Evolutionary conservation across 352 stramenopile genomes (phyloP), one percentile per base, ranked within the genome.

Genomic region (Phytopythium kandeliae): DNA sequence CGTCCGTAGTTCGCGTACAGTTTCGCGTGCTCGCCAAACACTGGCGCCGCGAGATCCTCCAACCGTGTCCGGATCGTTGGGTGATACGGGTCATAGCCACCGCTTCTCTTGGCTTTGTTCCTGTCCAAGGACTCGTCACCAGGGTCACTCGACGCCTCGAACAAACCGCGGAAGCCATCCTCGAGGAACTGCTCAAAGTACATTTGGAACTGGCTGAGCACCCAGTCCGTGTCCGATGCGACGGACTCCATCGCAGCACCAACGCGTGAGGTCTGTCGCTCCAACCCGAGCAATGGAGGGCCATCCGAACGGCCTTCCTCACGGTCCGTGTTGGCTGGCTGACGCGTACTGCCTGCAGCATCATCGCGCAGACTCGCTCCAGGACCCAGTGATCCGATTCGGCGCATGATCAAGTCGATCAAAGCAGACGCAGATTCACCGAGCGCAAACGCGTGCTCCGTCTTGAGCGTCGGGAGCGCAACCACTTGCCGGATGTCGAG

Each of bases 171-270:
- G 61, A 58, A 67, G n/a, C 51, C 66, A 30, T 72, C 63, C 13
- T 75, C 57, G 17, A 85, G 26, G 34, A 89, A 74, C 15, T 74
- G 61, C 26, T 86, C 73, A 56, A 86, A 86, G 58, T 85, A 88
- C 13, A 46, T 48, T 46, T 77, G 75, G 36, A 85, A 86, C 51
- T 88, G 74, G 1, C 48, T 50, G 6, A 87, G 57, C 0, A 88
- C 55, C 75, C 78, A 92, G 21, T 85, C 70, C 4, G 74, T 62
- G 40, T 92, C 77, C 0, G 67, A 65, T 17, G 71, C 61, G 19
- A 56, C 38, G 3, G 62, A 44, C 33, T 59, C 48, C 24, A 65
- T 65, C 17, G 56, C 26, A 1, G 57, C 50, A 2, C 25, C 54
- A 1, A 34, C 45, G 6, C 48, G 41, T 19, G 48, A 35, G 7